These are phyloP conservation scores for Suhomyces coccinellae DNA, from an alignment of 1,139 yeast genomes.

Conservation along the genomic window DNA sequence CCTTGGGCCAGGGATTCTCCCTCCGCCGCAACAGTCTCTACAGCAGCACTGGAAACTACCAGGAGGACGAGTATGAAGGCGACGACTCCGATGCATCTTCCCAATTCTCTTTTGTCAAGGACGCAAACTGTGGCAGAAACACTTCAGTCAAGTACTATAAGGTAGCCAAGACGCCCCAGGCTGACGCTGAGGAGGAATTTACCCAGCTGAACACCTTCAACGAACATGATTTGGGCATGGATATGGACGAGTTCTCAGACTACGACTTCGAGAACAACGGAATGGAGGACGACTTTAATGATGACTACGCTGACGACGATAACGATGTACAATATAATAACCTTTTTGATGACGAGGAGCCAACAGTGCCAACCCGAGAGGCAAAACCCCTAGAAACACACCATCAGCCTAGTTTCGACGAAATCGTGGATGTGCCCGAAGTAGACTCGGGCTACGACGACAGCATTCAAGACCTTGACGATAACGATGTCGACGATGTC, in stretches of 20 bases:
- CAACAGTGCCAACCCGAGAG: no score
- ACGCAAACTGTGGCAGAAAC: constrained; percentile 56
- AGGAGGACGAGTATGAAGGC: constrained; percentile 20
- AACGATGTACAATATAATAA: constrained; percentile 38
- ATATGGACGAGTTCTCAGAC: constrained; percentile 38
- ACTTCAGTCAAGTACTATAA: constrained; percentile 64
- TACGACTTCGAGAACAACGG: constrained; percentile 54
- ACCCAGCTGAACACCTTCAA: constrained; percentile 22
- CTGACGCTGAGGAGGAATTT: constrained; percentile 11
- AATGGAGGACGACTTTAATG: constrained; percentile 32
- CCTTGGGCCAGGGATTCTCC: background rate
- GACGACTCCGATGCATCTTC: constrained; percentile 38
- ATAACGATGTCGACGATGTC: constrained; percentile 1
- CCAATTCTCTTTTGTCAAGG: constrained; percentile 60
- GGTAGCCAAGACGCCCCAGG: constrained; percentile 27
- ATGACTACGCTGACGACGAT: constrained; percentile 49
- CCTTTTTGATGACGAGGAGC: constrained; percentile 21
- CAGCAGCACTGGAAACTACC: constrained; percentile 11
- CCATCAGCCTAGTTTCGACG: background rate
- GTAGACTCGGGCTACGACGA: background rate
- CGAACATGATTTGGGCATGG: constrained; percentile 34
- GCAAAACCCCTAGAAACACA: no score
- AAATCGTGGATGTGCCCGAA: background rate
- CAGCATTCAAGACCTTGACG: background rate
- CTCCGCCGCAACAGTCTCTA: constrained; percentile 1